Evolutionary conservation across 2,329 filamentous ascomycete genomes (phyloP), one percentile per base, ranked within the genome.

Genomic region (Calonectria honghensis): DNA sequence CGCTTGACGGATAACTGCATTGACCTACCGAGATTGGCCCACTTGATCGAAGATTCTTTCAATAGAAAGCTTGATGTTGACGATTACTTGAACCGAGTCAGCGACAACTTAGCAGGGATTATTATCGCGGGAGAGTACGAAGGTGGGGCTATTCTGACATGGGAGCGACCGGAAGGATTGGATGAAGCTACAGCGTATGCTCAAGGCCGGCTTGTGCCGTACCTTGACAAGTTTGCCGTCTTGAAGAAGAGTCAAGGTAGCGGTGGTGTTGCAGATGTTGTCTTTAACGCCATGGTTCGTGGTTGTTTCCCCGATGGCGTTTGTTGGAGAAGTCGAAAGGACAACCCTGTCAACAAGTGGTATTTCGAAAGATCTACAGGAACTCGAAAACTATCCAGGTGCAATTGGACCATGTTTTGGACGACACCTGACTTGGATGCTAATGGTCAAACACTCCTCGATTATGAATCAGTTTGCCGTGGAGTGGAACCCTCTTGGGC

Each of bases 331-430:
- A 97, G 95, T 83, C 89, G 97, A 67, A 94, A 94, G 81, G 92
- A 96, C 82, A 98, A 99, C 82, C 96, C 96, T 0, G 97, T 99
- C 6, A 99, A 99, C 83, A 98, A 98, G 83, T 99, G 97, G 97
- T 99, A 99, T 84, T 98, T 98, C 85, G 97, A 99, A 85, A 90
- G 97, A 63, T 95, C 95, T 3, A 88, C 91, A 63, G 97, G 97
- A 0, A 96, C 93, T 2, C 94, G 93, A 90, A 97, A 97, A 86
- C 86, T 99, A 48, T 89, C 90, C 0, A 92, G 91, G n/a, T 94
- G 91, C 59, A 93, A 96, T 79, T 99, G 97, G 97, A 95, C 96
- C 4, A 98, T 98, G 96, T 99, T 99, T 82, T 99, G 97, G 96
- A 99, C 97, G 2, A 97, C 94, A 1, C 89, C 91, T 0, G 91